These are phyloP conservation scores for Tanacetum coccineum DNA, from an alignment of 129 eudicot genomes.

Conservation along the genomic window DNA sequence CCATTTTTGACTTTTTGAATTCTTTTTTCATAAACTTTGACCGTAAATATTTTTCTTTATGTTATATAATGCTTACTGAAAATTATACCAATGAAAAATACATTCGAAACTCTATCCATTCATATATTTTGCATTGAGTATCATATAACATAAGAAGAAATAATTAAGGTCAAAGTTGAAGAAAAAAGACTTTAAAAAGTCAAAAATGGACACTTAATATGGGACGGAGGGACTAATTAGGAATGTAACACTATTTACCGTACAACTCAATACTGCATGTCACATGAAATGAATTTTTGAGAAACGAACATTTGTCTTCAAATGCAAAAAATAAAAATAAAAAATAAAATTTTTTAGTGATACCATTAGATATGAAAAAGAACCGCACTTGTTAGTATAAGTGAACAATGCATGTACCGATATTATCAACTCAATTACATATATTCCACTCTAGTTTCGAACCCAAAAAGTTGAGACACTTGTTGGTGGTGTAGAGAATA, in stretches of 20 bases:
- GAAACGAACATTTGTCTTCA: not conserved
- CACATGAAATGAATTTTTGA: not conserved
- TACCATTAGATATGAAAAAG: not conserved
- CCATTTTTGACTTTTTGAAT: no score
- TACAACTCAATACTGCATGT: slow-evolving; percentile 1
- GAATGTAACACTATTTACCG: not conserved
- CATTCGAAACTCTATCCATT: no score
- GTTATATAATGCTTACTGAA: no score
- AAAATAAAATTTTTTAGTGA: not conserved
- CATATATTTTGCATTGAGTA: no score
- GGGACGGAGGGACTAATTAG: no score
- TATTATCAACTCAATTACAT: not conserved
- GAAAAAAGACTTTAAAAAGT: no score
- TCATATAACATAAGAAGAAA: no score
- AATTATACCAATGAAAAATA: no score
- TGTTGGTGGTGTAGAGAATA: slow-evolving; percentile 33
- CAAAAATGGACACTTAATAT: no score
- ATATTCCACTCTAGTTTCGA: slow-evolving; percentile 15
- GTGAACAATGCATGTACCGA: not conserved
- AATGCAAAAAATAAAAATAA: not conserved
- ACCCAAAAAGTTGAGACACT: slow-evolving; percentile 37
- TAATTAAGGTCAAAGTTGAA: no score
- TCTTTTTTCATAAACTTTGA: no score
- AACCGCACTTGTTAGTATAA: not conserved
- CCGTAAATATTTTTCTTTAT: no score